Evolutionary conservation across 1,284 basidiomycete species (phyloP).

Genomic region (Moniliophthora roreri): DNA sequence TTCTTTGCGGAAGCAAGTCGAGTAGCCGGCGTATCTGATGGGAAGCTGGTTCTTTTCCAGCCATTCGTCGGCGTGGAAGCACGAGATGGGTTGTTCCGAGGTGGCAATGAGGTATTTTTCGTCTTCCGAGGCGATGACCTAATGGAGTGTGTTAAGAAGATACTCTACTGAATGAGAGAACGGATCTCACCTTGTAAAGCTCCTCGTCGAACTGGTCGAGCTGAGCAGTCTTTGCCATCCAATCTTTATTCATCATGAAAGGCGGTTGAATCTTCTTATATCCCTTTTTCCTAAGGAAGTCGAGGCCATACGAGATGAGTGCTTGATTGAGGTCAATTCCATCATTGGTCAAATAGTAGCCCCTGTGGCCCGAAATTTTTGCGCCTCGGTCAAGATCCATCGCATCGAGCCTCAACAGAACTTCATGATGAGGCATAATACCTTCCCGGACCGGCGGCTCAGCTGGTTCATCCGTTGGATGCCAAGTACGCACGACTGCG

Average conservation of each 20-base stretch:
- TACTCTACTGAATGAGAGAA: neutral
- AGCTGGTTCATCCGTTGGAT: conserved; percentile 77
- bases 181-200: conserved; percentile 79
- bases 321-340: conserved; percentile 98
- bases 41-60: conserved; percentile 94
- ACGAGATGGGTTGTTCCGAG: conserved; percentile 97
- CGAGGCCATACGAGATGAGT: conserved; percentile 91
- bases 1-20: conserved; percentile 99
- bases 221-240: conserved; percentile 97
- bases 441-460: conserved; percentile 54
- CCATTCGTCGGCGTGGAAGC: conserved; percentile 95
- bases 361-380: conserved; percentile 94
- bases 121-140: conserved; percentile 89
- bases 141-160: conserved; percentile 2
- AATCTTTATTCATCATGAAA: conserved; percentile 98
- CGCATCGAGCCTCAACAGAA: conserved; percentile 89
- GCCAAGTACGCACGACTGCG: conserved; percentile 78
- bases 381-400: conserved; percentile 96
- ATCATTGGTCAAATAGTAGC: conserved; percentile 94
- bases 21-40: conserved; percentile 81
- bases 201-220: conserved; percentile 98
- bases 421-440: conserved; percentile 96
- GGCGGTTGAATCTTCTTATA: conserved; percentile 98
- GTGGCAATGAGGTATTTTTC: conserved; percentile 99
- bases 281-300: conserved; percentile 81